Percentiles rank a stretch among this genome's conserved stretches.
Conservation (phyloP, 306 rosid genomes). For the Herpetospermum pedunculosum region DNA sequence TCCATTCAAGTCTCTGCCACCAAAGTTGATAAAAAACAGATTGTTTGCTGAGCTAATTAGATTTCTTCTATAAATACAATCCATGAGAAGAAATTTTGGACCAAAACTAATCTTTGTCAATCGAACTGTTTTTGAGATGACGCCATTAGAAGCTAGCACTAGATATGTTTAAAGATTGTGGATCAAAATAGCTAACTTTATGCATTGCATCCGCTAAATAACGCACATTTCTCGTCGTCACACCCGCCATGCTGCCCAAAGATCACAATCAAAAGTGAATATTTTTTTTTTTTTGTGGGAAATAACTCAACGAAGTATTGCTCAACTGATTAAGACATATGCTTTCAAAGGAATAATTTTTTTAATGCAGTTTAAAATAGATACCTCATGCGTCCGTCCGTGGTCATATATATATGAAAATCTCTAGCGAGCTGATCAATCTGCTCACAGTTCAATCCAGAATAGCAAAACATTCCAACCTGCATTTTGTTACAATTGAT, state of each 20-base stretch:
- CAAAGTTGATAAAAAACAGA: neutral
- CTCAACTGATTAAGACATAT: too few species aligned
- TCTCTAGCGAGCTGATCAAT: constrained; percentile 22
- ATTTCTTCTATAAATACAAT: neutral
- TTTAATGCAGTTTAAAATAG: neutral
- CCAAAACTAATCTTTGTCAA: neutral
- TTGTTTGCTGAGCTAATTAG: neutral
- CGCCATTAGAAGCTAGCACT: neutral
- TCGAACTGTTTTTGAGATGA: neutral
- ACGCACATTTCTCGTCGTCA: constrained; percentile 30
- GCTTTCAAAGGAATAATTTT: neutral
- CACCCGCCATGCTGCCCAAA: constrained; percentile 26
- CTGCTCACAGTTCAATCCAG: constrained; percentile 22
- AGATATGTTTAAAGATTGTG: neutral
- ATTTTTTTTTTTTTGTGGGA: neutral
- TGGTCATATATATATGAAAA: constrained; percentile 25
- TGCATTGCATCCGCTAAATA: constrained; percentile 33
- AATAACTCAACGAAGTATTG: neutral
- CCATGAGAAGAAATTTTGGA: neutral
- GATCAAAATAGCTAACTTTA: constrained; percentile 13
- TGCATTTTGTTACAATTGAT: neutral
- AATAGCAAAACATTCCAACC: constrained; percentile 31
- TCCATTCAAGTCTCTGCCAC: neutral
- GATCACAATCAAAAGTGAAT: neutral
- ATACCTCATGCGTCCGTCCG: constrained; percentile 32